A percentile compares a stretch with the other conserved stretches of the same genome.
These are phyloP conservation scores for Myriosclerotinia scirpicola DNA, from an alignment of 2,329 filamentous ascomycete species.

Conservation along the genomic window DNA sequence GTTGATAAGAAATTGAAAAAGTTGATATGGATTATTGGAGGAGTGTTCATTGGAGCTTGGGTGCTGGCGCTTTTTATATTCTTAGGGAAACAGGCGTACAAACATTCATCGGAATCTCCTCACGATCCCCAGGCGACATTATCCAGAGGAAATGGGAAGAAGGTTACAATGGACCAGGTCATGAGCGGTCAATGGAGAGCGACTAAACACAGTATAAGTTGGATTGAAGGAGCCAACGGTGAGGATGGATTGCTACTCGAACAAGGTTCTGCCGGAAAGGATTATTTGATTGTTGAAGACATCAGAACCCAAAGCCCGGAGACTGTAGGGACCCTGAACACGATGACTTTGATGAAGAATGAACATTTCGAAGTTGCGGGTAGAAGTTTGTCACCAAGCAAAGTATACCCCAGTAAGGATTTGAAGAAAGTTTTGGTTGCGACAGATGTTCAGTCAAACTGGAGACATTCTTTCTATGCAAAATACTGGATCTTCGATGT, in stretches of 20 bases:
- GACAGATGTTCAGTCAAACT: conserved; percentile 71
- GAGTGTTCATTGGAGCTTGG: conserved; percentile 67
- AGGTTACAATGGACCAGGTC: conserved; percentile 71
- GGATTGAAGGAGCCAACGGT: conserved; percentile 72
- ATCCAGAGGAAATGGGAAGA: conserved; percentile 64
- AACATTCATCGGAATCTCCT: conserved; percentile 60
- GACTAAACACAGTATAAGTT: conserved; percentile 65
- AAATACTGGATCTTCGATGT: conserved; percentile 94
- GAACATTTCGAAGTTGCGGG: conserved; percentile 60
- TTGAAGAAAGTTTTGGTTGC: conserved; percentile 83
- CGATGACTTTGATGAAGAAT: conserved; percentile 74
- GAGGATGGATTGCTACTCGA: conserved; percentile 87
- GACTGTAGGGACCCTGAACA: conserved; percentile 47
- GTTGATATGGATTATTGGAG: conserved; percentile 54
- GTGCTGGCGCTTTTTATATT: conserved; percentile 66
- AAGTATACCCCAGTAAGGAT: conserved; percentile 75
- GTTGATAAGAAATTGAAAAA: conserved; percentile 67
- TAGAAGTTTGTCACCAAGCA: conserved; percentile 54
- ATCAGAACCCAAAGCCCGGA: conserved; percentile 59
- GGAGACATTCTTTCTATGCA: conserved; percentile 85
- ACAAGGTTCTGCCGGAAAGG: conserved; percentile 57
- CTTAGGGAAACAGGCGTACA: conserved; percentile 63
- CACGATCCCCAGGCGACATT: conserved; percentile 68
- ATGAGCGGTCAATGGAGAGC: conserved; percentile 64
- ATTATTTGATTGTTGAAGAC: conserved; percentile 84